Base-by-base conservation (phyloP, 2,329 filamentous ascomycete species). In the Aspergillus neotritici region DNA sequence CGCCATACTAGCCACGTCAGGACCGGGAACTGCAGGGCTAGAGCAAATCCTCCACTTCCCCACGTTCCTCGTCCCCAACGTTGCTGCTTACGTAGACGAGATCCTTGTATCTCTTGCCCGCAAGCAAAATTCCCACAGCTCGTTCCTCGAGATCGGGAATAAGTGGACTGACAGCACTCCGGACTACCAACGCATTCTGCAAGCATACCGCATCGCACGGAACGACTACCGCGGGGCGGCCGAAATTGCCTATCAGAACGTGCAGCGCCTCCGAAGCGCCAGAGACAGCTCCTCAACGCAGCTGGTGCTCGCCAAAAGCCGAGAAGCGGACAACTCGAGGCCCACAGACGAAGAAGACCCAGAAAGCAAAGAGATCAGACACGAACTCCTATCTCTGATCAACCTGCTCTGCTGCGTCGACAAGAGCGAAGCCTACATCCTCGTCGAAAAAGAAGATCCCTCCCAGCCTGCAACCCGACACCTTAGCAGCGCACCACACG, bases 371-470 rank as follows among this genome's bases (percentile, higher is more conserved):
- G 74, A 73, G 31, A 60, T 82, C 36, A 59, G 69, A 36, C 80
- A 86, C 54, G 84, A 87, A 58, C 93, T 94, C 57, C 72, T 97
- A n/a, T 77, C 89, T 48, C 78, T 98, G 34, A 94, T 98, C 70
- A 98, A 98, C 63, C 84, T 88, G 1, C 74, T 98, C 48, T 87
- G 86, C 52, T 95, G 88, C 51, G 88, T 96, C 32, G 82, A 86
- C 37, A 74, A 82, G 45, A 81, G 87, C 49, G 86, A 95, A 58
- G 84, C 84, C 1, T 98, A 94, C 79, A 62, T 82, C 15, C 57
- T 71, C n/a, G 68, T 82, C 14, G 75, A 77, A 13, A 73, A 76
- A 32, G 58, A 63, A 29, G 52, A 56, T 5, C 39, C 46, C 31
- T 42, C 50, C 14, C 46, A 47, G 5, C 34, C 46, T 7, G 35